Conservation (phyloP, 257 asterid species). For the Fraxinus quadrangulata region DNA sequence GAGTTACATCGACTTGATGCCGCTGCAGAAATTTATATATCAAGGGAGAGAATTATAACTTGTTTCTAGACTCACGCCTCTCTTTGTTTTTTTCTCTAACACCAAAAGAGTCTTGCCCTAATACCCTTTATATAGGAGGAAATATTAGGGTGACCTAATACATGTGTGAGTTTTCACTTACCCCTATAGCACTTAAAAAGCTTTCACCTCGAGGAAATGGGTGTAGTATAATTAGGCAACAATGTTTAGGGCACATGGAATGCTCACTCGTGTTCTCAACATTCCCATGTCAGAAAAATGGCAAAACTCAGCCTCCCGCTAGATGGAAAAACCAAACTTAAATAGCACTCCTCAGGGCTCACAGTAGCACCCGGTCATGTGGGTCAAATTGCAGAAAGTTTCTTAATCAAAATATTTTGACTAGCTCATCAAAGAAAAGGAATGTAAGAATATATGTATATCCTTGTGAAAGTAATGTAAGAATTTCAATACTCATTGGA, state of each 20-base stretch:
- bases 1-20: background rate
- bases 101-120: background rate
- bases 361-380: background rate
- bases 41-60: background rate
- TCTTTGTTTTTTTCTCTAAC: background rate
- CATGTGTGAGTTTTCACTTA: background rate
- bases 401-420: background rate
- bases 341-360: background rate
- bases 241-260: background rate
- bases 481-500: background rate
- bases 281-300: background rate
- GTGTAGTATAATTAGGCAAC: background rate
- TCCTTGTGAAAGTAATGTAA: background rate
- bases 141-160: background rate
- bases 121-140: background rate
- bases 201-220: background rate
- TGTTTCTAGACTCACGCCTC: background rate
- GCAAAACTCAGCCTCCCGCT: background rate
- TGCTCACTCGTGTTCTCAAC: background rate
- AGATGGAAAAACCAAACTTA: background rate
- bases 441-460: background rate
- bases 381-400: background rate
- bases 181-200: background rate
- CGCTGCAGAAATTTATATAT: background rate
- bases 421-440: background rate